Percentiles rank a stretch among this genome's conserved stretches.
phyloP scores from a whole-genome alignment of 1,284 basidiomycete species.

The Lignosus rhinocerotis region DNA sequence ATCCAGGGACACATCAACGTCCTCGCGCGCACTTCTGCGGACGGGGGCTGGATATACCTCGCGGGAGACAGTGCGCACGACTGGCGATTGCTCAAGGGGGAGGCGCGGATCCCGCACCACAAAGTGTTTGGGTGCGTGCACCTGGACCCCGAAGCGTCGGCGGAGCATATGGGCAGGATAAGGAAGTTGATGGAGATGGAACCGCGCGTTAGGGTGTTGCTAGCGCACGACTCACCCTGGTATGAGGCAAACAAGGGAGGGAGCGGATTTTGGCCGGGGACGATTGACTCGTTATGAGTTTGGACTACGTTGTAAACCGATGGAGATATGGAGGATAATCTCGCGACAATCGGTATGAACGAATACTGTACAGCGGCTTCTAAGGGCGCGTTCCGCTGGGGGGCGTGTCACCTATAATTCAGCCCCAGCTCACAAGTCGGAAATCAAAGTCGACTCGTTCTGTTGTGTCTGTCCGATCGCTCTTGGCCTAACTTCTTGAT shows the following conservation, averaged over 20 bases:
- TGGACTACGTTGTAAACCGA: background rate
- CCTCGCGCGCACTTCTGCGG: conserved; percentile 53
- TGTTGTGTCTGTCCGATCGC: no score
- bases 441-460: no score
- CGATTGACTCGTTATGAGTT: conserved; percentile 8
- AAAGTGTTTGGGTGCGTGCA: conserved; percentile 41
- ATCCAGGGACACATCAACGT: conserved; percentile 52
- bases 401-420: background rate
- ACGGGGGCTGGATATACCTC: conserved; percentile 57
- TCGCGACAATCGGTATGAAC: background rate
- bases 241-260: conserved; percentile 46
- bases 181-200: conserved; percentile 35
- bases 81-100: conserved; percentile 49
- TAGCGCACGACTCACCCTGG: conserved; percentile 57
- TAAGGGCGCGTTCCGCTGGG: background rate
- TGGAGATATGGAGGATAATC: background rate
- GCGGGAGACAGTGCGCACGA: conserved; percentile 59
- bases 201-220: conserved; percentile 45
- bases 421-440: no score
- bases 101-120: conserved; percentile 40
- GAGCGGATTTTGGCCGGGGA: conserved; percentile 44
- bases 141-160: conserved; percentile 41
- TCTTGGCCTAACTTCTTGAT: no score
- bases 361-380: background rate
- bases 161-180: conserved; percentile 44